A percentile compares a stretch with the other conserved stretches of the same genome.
Conservation (phyloP, 2,329 filamentous ascomycete genomes). For the Gaeumannomyces sp. region DNA sequence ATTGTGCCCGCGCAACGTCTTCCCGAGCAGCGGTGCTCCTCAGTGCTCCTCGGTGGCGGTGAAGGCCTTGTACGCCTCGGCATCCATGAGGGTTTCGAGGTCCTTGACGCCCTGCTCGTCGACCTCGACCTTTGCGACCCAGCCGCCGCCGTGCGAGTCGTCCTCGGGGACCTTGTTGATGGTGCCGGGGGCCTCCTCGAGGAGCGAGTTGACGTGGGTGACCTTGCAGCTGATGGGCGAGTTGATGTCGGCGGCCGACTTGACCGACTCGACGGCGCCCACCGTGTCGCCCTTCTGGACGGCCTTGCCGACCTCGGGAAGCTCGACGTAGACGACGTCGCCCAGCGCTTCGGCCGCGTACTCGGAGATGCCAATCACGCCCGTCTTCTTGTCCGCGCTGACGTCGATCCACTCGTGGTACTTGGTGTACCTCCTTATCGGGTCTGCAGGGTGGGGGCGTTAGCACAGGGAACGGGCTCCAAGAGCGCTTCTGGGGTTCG, state of each 20-base stretch:
- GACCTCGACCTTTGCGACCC: constrained; percentile 86
- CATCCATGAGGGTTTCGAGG: constrained; percentile 70
- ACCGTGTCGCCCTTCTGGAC: constrained; percentile 75
- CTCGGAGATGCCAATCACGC: constrained; percentile 76
- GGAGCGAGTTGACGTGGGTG: constrained; percentile 61
- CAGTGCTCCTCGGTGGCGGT: constrained; percentile 42
- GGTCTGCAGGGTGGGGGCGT: constrained; percentile 36
- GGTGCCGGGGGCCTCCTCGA: constrained; percentile 78
- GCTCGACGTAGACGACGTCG: constrained; percentile 95
- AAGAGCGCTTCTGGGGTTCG: not conserved
- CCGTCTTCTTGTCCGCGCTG: constrained; percentile 72
- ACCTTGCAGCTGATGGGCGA: constrained; percentile 77
- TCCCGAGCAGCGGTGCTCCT: not conserved
- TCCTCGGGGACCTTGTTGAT: constrained; percentile 91
- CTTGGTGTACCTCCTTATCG: constrained; percentile 81
- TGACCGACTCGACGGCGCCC: constrained; percentile 95
- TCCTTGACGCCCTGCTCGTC: constrained; percentile 59
- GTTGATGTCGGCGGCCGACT: constrained; percentile 96
- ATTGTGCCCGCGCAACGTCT: not conserved
- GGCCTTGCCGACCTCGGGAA: constrained; percentile 65
- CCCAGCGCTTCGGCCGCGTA: constrained; percentile 91
- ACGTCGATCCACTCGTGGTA: constrained; percentile 99
- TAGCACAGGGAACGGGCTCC: not conserved
- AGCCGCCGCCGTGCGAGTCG: constrained; percentile 68
- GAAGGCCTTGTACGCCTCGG: constrained; percentile 70